A percentile compares a stretch with the other conserved stretches of the same genome.
phyloP scores from a whole-genome alignment of 495 filamentous ascomycete species.

The Penicillium cataractarum region DNA sequence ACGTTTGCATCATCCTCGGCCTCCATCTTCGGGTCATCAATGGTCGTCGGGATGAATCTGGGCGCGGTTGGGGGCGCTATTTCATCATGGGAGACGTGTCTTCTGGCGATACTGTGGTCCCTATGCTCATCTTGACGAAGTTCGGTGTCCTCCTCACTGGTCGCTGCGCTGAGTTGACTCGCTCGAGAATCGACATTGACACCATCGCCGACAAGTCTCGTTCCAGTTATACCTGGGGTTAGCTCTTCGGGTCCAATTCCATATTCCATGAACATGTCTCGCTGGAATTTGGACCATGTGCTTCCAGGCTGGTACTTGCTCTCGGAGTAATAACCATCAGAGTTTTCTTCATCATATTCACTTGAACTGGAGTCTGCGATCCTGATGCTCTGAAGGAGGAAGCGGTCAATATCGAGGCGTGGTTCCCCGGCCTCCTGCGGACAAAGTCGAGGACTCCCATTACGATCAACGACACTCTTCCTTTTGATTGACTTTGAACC shows the following conservation, averaged over 20 bases:
- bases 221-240: neutral
- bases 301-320: constrained; percentile 4
- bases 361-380: constrained; percentile 16
- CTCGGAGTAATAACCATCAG: constrained; percentile 5
- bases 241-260: constrained; percentile 24
- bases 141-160: neutral
- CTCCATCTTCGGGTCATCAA: neutral
- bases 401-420: constrained; percentile 1
- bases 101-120: neutral
- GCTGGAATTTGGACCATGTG: constrained; percentile 25
- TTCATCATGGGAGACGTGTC: neutral
- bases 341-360: constrained; percentile 14
- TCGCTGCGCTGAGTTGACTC: neutral
- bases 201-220: neutral
- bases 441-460: constrained; percentile 35
- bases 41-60: neutral
- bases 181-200: neutral
- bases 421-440: neutral
- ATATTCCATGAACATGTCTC: constrained; percentile 32
- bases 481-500: constrained; percentile 9
- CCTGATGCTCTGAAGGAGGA: neutral
- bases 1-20: neutral
- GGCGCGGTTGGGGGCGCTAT: neutral
- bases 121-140: neutral
- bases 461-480: constrained; percentile 32